Conservation (phyloP, 192 early-diverging fungal species). For the Podila clonocystis region DNA sequence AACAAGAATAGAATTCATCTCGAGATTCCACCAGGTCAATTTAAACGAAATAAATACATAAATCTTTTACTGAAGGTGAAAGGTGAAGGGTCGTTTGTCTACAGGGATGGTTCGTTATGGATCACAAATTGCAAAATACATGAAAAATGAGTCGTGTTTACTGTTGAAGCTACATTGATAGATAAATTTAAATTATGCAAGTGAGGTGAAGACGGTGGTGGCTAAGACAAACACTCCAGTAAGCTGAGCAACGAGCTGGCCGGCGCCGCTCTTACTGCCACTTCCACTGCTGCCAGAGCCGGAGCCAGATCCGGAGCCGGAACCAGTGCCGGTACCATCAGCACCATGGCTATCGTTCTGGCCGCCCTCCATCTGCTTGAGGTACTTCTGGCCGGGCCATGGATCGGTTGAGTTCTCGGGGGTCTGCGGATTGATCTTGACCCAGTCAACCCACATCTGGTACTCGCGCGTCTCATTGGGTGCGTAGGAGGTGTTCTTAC, state of each 20-base stretch:
- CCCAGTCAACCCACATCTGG: constrained; percentile 35
- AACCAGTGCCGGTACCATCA: constrained; percentile 9
- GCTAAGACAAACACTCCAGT: not conserved
- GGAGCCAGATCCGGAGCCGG: constrained; percentile 3
- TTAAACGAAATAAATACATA: too few relatives aligned
- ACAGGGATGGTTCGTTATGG: too few relatives aligned
- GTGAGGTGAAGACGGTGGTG: not conserved
- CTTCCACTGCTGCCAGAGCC: not conserved
- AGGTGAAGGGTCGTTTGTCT: too few relatives aligned
- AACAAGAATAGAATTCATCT: too few relatives aligned
- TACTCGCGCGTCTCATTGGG: constrained; percentile 30
- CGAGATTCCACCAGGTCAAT: too few relatives aligned
- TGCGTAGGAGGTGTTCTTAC: constrained; percentile 29
- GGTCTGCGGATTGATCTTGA: constrained; percentile 29
- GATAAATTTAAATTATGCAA: not conserved
- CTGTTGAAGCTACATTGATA: not conserved
- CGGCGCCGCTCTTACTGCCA: not conserved
- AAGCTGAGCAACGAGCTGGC: not conserved
- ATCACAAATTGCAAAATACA: too few relatives aligned
- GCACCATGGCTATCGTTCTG: constrained; percentile 8
- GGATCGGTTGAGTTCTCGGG: constrained; percentile 39
- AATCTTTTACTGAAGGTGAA: too few relatives aligned
- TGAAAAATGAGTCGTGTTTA: too few relatives aligned
- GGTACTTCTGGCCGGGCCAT: constrained; percentile 37
- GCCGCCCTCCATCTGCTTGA: constrained; percentile 31